Conservation (phyloP, 192 early-diverging fungal species). For the Chytriomyces sp. region DNA sequence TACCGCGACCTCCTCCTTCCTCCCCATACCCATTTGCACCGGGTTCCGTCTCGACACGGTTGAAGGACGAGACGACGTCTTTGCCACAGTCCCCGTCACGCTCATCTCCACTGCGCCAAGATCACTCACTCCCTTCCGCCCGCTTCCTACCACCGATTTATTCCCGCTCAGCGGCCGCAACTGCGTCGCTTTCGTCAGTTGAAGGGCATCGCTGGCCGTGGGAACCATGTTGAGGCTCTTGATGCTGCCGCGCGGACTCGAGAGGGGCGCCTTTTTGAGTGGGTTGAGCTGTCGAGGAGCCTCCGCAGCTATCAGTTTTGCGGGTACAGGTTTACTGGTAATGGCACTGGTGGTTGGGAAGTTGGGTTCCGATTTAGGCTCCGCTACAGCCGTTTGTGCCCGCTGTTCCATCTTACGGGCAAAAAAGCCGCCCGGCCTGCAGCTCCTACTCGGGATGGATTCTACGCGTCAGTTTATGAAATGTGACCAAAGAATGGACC, state of each 20-base stretch:
- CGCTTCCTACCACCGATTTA: no score
- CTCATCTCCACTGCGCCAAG: neutral
- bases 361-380: neutral
- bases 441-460: constrained; percentile 5
- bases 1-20: neutral
- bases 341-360: neutral
- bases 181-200: neutral
- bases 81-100: neutral
- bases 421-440: constrained; percentile 25
- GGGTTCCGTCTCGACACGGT: neutral
- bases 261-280: neutral
- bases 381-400: neutral
- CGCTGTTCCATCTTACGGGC: constrained; percentile 11
- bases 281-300: neutral
- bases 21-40: neutral
- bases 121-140: neutral
- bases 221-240: neutral
- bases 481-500: neutral
- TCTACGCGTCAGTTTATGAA: neutral
- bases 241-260: neutral
- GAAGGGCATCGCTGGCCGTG: neutral
- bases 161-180: neutral
- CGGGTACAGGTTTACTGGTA: neutral
- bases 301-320: neutral
- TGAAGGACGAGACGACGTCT: neutral